Evolutionary conservation across 129 eudicot genomes (phyloP), one percentile per base, ranked within the genome.

Genomic region (Cynara cardunculus): DNA sequence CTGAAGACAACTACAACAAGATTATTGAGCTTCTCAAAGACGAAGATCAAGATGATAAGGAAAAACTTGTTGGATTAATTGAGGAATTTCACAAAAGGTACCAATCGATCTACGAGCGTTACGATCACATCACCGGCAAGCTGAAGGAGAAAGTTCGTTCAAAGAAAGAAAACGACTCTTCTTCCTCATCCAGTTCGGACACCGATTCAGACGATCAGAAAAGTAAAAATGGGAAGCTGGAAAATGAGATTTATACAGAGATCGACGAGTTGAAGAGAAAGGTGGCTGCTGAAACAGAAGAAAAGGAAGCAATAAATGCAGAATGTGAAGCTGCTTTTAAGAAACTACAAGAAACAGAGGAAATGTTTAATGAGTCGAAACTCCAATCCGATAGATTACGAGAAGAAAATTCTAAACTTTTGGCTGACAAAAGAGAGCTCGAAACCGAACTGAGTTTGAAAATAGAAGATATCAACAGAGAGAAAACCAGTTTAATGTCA

Each of bases 31-130:
- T 83, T 27, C 80, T 94, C 0, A 85, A 87, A 37, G 90, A 78
- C 30, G 84, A 82, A 73, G 83, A 88, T 68, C 89, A 79, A 69
- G 81, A 81, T 30, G 89, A 82, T 37, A 84, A 71, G 71, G 84
- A 68, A 61, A 78, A 87, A 71, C 85, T 94, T 37, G 44, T 84
- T 76, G 89, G 79, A 27, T 76, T 92, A 61, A 73, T 94, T 10
- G 91, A 90, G 77, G 91, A 90, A 80, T 87, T 92, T 72, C 89
- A 89, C 92, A 89, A 85, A 7, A 90, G 88, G 21, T 95, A 95
- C 83, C 88, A 89, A 72, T 88, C 93, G 39, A 88, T 95, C 72
- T 92, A 86, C 37, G 84, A 82, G 22, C 94, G 91, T 4, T 90
- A 92, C 56, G 93, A 89, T 80, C 78, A 86, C 41, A 91, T 95